phyloP scores from a whole-genome alignment of 495 filamentous ascomycete genomes.

The Aspergillus olivimuriae region DNA sequence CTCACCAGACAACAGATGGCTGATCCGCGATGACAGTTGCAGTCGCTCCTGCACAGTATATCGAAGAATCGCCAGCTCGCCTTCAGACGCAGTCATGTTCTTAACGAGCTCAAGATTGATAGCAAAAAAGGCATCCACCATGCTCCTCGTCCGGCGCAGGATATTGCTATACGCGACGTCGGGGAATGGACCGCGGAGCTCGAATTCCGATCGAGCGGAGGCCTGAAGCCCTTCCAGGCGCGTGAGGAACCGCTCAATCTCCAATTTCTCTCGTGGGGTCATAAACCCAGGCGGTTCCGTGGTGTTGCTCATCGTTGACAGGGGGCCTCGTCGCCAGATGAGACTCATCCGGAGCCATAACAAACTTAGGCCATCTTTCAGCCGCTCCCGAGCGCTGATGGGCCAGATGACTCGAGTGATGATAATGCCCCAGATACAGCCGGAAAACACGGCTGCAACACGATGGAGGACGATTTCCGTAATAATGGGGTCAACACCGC shows the following conservation, averaged over 20 bases:
- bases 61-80: constrained; percentile 70
- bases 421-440: constrained; percentile 88
- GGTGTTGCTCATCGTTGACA: constrained; percentile 59
- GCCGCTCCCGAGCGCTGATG: constrained; percentile 76
- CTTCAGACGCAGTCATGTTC: constrained; percentile 65
- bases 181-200: constrained; percentile 79
- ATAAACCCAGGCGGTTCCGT: constrained; percentile 59
- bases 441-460: constrained; percentile 77
- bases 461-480: constrained; percentile 85
- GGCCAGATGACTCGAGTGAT: constrained; percentile 90
- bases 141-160: constrained; percentile 68
- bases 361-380: constrained; percentile 78
- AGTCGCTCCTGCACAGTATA: constrained; percentile 75
- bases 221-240: constrained; percentile 64
- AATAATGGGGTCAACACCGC: constrained; percentile 77
- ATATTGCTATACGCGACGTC: constrained; percentile 61
- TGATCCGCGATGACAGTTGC: constrained; percentile 76
- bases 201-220: constrained; percentile 75
- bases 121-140: constrained; percentile 88
- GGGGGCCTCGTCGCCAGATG: constrained; percentile 93
- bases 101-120: constrained; percentile 91
- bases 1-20: constrained; percentile 80
- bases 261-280: constrained; percentile 72
- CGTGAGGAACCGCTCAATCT: constrained; percentile 54
- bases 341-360: constrained; percentile 92